These are phyloP conservation scores for Hyphopichia wangnamkhiaoensis DNA, from an alignment of 1,139 yeast genomes.

Conservation along the genomic window DNA sequence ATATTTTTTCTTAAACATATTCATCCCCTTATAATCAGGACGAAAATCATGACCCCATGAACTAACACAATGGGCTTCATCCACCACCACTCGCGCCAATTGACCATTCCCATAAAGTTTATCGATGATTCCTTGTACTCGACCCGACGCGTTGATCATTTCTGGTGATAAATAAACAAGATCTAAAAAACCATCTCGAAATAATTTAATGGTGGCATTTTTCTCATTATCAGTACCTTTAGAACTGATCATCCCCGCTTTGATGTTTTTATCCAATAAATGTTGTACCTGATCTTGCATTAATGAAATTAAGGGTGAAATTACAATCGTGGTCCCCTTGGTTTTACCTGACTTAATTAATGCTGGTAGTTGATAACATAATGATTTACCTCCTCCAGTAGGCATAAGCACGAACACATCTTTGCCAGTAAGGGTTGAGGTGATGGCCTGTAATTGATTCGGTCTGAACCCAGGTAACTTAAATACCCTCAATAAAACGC, in stretches of 20 bases:
- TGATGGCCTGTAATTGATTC: slow-evolving; percentile 85
- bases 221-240: slow-evolving; percentile 67
- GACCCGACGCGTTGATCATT: slow-evolving; percentile 79
- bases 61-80: slow-evolving; percentile 98
- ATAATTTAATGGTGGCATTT: slow-evolving; percentile 59
- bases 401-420: slow-evolving; percentile 98
- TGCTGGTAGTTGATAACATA: slow-evolving; percentile 96
- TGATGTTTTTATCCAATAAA: slow-evolving; percentile 61
- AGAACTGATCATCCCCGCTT: slow-evolving; percentile 89
- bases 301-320: slow-evolving; percentile 90
- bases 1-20: slow-evolving; percentile 67
- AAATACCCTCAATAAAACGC: slow-evolving; percentile 59
- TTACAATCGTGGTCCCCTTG: slow-evolving; percentile 83
- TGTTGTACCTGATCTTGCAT: slow-evolving; percentile 98
- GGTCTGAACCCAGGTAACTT: slow-evolving; percentile 69
- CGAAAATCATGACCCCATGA: slow-evolving; percentile 99
- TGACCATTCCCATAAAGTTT: slow-evolving; percentile 53
- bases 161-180: slow-evolving; percentile 93
- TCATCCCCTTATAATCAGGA: slow-evolving; percentile 88
- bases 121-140: slow-evolving; percentile 65
- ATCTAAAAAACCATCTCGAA: slow-evolving; percentile 67
- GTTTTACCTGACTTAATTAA: slow-evolving; percentile 73
- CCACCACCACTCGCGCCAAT: slow-evolving; percentile 88
- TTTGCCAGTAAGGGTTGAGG: slow-evolving; percentile 74
- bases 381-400: slow-evolving; percentile 97